phyloP scores from a whole-genome alignment of 2,329 filamentous ascomycete species.

The Pseudocercospora fuligena region DNA sequence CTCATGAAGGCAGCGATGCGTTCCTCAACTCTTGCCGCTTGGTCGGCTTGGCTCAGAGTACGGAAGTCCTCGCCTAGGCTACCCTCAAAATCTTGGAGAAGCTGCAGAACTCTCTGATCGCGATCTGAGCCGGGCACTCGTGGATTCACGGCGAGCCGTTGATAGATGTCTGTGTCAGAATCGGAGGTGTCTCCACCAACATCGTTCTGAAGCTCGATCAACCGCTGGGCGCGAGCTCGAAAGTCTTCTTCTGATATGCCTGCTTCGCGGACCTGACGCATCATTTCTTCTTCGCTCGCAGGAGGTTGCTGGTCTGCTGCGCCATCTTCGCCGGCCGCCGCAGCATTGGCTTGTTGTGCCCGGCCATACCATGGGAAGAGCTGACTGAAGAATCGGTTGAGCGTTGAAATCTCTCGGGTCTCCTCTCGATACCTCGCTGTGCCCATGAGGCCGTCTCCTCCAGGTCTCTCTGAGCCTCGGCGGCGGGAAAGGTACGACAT shows the following conservation, averaged over 20 bases:
- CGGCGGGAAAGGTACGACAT: constrained; percentile 19
- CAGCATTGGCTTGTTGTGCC: constrained; percentile 8
- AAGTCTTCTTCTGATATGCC: constrained; percentile 28
- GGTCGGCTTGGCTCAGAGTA: background rate
- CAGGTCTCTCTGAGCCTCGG: background rate
- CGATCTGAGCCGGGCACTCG: constrained; percentile 1
- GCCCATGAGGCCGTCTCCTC: constrained; percentile 8
- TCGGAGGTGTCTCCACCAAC: background rate
- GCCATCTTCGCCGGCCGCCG: constrained; percentile 14
- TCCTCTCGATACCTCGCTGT: constrained; percentile 13
- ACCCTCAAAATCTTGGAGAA: background rate
- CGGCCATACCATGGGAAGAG: constrained; percentile 37
- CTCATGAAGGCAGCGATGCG: background rate
- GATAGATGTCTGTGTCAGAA: background rate
- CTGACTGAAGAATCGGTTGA: constrained; percentile 37
- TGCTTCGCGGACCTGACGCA: constrained; percentile 34
- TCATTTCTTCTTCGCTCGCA: constrained; percentile 35
- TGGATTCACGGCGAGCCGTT: constrained; percentile 1
- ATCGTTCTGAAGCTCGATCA: constrained; percentile 16
- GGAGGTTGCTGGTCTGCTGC: constrained; percentile 24
- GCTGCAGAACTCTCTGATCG: background rate
- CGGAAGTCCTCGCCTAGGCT: background rate
- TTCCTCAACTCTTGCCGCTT: background rate
- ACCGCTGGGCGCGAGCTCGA: constrained; percentile 9
- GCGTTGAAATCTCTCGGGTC: constrained; percentile 35